Base-by-base conservation (phyloP, 768 basidiomycete genomes). In the Mycena galopus region DNA sequence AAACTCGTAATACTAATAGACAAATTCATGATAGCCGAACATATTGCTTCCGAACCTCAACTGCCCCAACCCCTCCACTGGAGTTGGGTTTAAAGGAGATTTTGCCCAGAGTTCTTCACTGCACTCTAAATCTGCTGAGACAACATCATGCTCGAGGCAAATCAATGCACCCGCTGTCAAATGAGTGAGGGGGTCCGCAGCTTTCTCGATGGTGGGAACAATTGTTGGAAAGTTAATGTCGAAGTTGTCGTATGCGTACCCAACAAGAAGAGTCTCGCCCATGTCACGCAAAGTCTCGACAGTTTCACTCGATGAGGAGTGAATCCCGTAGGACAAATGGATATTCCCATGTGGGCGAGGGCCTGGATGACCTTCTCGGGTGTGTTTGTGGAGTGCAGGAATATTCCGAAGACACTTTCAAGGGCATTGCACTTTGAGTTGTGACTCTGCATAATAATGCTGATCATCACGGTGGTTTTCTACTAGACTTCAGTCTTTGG, bases 221-320 rank as follows among this genome's bases (percentile, higher is more conserved):
- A 75, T 27, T 19, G 76, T 71, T 58, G 83, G 80, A 11, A 86
- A 67, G 47, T 83, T 76, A 9, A 86, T 77, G 72, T 88, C 85
- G 35, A 87, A 79, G 72, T 88, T 88, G 67, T 88, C 82, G 35
- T 83, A 35, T 35, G 82, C 82, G 72, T 79, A 83, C 4, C 72
- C 67, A 2, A 78, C 68, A 1, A 78, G 58, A 4, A 82, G 68
- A 4, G 77, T 78, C 33, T 74, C 51, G 0, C 80, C 81, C 17
- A 81, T 67, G 27, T 50, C 23, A 12, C 65, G 53, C 4, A 83
- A 69, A 8, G 59, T 42, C 0, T 44, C 29, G n/a, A 35, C 37
- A 4, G 81, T 73, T 39, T 81, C 72, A 11, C 61, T 65, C 5
- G 80, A 81, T 14, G 82, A 69, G 50, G 71, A 78, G n/a, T 61